Percentiles rank a stretch among this genome's conserved stretches.
Conservation (phyloP, 2,329 filamentous ascomycete genomes). For the Fusarium anguioides region DNA sequence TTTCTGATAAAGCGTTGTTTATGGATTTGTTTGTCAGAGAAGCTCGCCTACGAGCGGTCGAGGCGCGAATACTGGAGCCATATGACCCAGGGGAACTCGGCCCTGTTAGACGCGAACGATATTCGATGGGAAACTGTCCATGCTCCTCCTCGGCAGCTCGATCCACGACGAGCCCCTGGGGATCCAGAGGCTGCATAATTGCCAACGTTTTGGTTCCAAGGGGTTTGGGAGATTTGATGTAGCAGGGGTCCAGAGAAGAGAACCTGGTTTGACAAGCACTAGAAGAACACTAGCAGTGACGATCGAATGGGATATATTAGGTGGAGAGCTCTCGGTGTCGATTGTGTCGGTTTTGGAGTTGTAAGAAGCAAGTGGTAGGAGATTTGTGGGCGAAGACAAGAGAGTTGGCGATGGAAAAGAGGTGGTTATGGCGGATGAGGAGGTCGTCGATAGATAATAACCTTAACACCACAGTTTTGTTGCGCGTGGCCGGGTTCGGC, state of each 20-base stretch:
- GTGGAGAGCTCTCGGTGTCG: slow-evolving; percentile 4
- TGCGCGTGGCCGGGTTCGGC: slow-evolving; percentile 41
- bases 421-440: slow-evolving; percentile 10
- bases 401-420: neutral
- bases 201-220: slow-evolving; percentile 45
- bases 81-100: slow-evolving; percentile 31
- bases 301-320: slow-evolving; percentile 17
- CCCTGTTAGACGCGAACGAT: slow-evolving; percentile 39
- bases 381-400: neutral
- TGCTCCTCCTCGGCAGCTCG: slow-evolving; percentile 23
- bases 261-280: slow-evolving; percentile 28
- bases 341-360: slow-evolving; percentile 1
- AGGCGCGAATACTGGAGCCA: slow-evolving; percentile 37
- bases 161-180: slow-evolving; percentile 40
- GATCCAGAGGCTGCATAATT: slow-evolving; percentile 45
- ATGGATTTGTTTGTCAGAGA: slow-evolving; percentile 31
- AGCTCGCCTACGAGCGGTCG: slow-evolving; percentile 29
- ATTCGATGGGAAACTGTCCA: slow-evolving; percentile 39
- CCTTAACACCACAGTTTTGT: slow-evolving; percentile 12
- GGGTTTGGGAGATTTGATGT: slow-evolving; percentile 40
- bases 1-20: slow-evolving; percentile 38
- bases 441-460: slow-evolving; percentile 11
- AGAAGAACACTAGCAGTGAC: slow-evolving; percentile 27
- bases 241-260: slow-evolving; percentile 39
- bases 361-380: neutral